These are phyloP conservation scores for Venturia pyrina DNA, from an alignment of 2,329 filamentous ascomycete genomes.

Conservation along the genomic window DNA sequence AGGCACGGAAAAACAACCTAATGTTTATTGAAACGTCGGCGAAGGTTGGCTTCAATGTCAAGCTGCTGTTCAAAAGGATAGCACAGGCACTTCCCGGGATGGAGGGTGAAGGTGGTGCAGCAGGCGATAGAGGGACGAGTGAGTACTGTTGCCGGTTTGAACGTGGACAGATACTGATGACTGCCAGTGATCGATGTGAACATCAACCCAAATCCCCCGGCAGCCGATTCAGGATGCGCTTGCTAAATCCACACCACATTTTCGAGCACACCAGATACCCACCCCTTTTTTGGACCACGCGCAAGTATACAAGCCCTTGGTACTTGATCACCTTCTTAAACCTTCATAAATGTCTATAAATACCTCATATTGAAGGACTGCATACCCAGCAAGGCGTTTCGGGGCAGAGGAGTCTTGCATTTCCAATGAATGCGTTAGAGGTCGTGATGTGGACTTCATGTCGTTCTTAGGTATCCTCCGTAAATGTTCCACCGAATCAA, in stretches of 20 bases:
- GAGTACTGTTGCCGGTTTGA: background rate
- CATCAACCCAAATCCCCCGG: slow-evolving; percentile 58
- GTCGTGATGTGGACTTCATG: background rate
- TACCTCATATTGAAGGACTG: background rate
- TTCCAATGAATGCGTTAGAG: background rate
- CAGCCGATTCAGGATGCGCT: slow-evolving; percentile 63
- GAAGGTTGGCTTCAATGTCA: slow-evolving; percentile 96
- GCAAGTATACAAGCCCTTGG: background rate
- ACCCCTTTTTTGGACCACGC: background rate
- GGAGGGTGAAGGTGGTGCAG: slow-evolving; percentile 69
- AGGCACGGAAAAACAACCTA: slow-evolving; percentile 93
- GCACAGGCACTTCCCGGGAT: slow-evolving; percentile 95
- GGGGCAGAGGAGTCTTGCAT: background rate
- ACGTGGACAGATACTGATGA: slow-evolving; percentile 18
- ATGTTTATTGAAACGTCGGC: slow-evolving; percentile 99
- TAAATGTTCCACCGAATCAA: background rate
- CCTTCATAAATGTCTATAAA: background rate
- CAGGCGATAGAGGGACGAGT: slow-evolving; percentile 9
- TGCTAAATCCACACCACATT: slow-evolving; percentile 35
- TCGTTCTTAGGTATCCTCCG: background rate
- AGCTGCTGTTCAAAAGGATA: slow-evolving; percentile 94
- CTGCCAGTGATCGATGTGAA: slow-evolving; percentile 81
- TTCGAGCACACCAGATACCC: background rate
- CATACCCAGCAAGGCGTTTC: slow-evolving; percentile 5
- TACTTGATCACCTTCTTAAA: background rate